Evolutionary conservation across 2,329 filamentous ascomycete genomes (phyloP), one percentile per base, ranked within the genome.

Genomic region (Exophiala alcalophila): DNA sequence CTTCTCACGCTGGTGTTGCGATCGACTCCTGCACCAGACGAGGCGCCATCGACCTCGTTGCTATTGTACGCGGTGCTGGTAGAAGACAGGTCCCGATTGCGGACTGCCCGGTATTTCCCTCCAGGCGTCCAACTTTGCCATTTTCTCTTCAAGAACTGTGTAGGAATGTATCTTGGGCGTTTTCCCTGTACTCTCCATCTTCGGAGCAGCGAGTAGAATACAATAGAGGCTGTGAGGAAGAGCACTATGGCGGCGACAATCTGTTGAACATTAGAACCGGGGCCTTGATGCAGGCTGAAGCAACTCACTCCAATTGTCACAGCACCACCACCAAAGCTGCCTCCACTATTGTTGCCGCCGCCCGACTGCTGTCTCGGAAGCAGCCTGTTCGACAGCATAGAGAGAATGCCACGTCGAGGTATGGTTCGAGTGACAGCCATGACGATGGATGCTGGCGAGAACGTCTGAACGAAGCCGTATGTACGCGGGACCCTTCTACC

Each of bases 1-100:
- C 88, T 94, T 41, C 91, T 83, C 31, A 97, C 75, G 6, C 87
- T 94, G 1, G 86, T 89, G 57, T 91, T 84, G 21, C 91, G 79
- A 60, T 91, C 86, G 9, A 95, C 79, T 3, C 67, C 69, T 62
- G 63, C 64, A 6, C 53, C 57, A 24, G 44, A 49, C 16, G 44
- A 34, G 5, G 33, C 16, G 10, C 29, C 45, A 40, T 30, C 33
- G 20, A 46, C 37, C 10, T 52, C 43, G 21, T 40, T 46, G 16
- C 44, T 38, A 28, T 47, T 49, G 42, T 54, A 54, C 1, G 45
- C 35, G 4, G 51, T 52, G 14, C 42, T 52, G 7, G 37, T 47
- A 23, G 46, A 47, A 2, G 44, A 46, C 8, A 47, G 44, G 20
- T 46, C 47, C 35, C 44, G 37, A 25, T 48, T 48, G 9, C 38